These are phyloP conservation scores for Pseudogymnoascus sp. DNA, from an alignment of 2,329 filamentous ascomycete species.

Conservation along the genomic window DNA sequence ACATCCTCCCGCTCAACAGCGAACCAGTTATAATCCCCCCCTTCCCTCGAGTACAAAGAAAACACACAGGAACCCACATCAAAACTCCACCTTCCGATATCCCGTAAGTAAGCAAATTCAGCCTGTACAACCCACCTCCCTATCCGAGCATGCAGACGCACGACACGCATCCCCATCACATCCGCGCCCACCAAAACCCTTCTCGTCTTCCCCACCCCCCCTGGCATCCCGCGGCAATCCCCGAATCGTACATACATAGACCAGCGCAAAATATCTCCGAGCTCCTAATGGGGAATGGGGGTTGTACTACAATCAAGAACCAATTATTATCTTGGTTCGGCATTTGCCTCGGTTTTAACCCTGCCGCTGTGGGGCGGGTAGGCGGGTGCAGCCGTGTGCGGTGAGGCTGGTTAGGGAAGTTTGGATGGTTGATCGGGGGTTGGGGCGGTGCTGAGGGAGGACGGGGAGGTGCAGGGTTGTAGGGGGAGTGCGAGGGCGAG, in stretches of 20 bases:
- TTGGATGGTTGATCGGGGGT: neutral
- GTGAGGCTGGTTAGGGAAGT: neutral
- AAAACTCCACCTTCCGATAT: no score
- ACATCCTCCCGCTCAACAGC: neutral
- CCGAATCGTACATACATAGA: neutral
- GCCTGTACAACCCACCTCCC: no score
- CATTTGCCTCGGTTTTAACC: neutral
- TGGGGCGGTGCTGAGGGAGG: no score
- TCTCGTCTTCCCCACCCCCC: neutral
- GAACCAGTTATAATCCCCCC: neutral
- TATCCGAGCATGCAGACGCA: neutral
- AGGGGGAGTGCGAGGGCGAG: no score
- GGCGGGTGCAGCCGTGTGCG: neutral
- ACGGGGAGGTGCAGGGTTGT: no score
- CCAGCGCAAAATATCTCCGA: neutral
- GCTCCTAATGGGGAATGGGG: no score
- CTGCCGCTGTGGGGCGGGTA: neutral
- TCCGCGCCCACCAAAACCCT: neutral
- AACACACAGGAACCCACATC: neutral
- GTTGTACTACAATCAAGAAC: no score
- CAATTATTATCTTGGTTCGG: no score
- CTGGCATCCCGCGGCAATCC: neutral
- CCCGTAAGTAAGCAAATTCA: neutral
- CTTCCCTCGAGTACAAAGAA: no score
- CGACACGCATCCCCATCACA: neutral